Conservation (phyloP, 2,329 filamentous ascomycete genomes). For the Fusarium veterinarium region DNA sequence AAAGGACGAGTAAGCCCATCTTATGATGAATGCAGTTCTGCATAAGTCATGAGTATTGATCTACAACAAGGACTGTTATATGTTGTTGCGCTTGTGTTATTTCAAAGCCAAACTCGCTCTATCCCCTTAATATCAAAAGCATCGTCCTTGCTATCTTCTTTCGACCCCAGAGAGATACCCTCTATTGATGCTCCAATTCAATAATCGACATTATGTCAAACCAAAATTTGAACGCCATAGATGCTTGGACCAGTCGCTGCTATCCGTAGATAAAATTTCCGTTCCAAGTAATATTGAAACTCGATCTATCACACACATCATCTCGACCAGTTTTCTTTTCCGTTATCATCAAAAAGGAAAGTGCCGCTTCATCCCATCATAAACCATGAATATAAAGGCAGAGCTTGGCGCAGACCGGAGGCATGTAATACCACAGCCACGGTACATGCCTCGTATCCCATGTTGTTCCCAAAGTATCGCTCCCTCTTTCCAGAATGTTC, state of each 20-base stretch:
- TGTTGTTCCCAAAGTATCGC: conserved; percentile 82
- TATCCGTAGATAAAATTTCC: conserved; percentile 8
- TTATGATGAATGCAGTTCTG: neutral
- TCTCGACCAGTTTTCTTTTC: neutral
- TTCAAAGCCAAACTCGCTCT: conserved; percentile 1
- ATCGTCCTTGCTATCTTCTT: neutral
- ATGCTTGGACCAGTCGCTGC: conserved; percentile 25
- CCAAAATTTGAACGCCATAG: conserved; percentile 34
- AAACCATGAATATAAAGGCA: conserved; percentile 98
- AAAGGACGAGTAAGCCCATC: conserved; percentile 42
- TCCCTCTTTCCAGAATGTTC: conserved; percentile 79
- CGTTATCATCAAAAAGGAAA: conserved; percentile 60
- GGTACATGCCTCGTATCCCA: conserved; percentile 86
- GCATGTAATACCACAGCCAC: conserved; percentile 95
- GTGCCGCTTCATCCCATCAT: conserved; percentile 82
- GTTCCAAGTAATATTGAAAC: conserved; percentile 3
- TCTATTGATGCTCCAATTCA: conserved; percentile 14
- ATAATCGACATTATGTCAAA: neutral
- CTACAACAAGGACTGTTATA: neutral
- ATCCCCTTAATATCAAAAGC: conserved; percentile 10
- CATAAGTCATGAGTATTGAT: neutral
- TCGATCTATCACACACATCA: neutral
- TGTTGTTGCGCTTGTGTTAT: neutral
- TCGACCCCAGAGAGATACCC: neutral
- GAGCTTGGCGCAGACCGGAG: conserved; percentile 90